These are phyloP conservation scores for Aspergillus uvarum DNA, from an alignment of 2,329 filamentous ascomycete genomes.

Conservation along the genomic window DNA sequence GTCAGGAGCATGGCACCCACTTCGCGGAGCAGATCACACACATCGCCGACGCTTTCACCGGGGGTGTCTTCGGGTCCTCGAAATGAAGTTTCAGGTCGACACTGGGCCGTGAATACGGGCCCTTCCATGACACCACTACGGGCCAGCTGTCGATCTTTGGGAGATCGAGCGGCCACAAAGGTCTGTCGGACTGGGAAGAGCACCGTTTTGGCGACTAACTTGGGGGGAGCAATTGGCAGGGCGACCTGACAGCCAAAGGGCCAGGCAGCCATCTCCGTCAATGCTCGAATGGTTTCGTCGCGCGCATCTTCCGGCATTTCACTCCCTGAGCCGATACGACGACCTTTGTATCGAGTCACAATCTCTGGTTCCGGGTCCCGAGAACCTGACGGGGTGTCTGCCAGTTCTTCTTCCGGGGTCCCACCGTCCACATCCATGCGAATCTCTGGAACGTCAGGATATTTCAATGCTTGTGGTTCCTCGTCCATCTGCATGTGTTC, in stretches of 20 bases:
- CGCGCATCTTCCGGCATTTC: slow-evolving; percentile 61
- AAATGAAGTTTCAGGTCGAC: slow-evolving; percentile 56
- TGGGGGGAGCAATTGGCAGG: slow-evolving; percentile 47
- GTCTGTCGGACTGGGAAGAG: slow-evolving; percentile 59
- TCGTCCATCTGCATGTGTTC: slow-evolving; percentile 23
- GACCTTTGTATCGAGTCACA: slow-evolving; percentile 54
- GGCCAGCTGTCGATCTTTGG: slow-evolving; percentile 53
- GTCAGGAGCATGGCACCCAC: slow-evolving; percentile 57
- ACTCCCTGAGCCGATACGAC: slow-evolving; percentile 56
- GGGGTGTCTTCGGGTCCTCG: slow-evolving; percentile 32
- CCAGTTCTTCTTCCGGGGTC: background rate
- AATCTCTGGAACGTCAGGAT: slow-evolving; percentile 16
- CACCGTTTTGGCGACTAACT: slow-evolving; percentile 51
- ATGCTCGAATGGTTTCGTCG: slow-evolving; percentile 54
- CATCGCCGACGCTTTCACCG: slow-evolving; percentile 37
- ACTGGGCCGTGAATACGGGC: slow-evolving; percentile 57
- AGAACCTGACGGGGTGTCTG: background rate
- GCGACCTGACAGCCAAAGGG: slow-evolving; percentile 57
- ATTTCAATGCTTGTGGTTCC: slow-evolving; percentile 15
- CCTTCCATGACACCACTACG: slow-evolving; percentile 58
- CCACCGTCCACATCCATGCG: slow-evolving; percentile 28
- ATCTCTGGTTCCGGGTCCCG: slow-evolving; percentile 11
- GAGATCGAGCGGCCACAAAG: slow-evolving; percentile 54
- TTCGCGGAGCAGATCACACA: slow-evolving; percentile 58
- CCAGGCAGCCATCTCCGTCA: slow-evolving; percentile 60